Evolutionary conservation across 768 basidiomycete species (phyloP).

Genomic region (Leccinum broughii): DNA sequence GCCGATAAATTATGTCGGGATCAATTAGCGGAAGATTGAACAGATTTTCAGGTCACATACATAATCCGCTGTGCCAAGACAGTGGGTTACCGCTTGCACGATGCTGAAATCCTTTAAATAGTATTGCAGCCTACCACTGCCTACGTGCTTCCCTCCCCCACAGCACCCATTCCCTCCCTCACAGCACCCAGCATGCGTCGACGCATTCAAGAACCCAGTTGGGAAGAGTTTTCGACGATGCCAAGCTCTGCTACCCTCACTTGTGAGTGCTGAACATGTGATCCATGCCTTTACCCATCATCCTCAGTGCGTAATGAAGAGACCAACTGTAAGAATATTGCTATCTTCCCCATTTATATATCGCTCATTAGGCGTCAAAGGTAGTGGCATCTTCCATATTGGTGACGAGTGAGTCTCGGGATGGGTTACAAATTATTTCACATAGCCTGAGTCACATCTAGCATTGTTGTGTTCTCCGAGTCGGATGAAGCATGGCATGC

Average conservation of each 20-base stretch:
- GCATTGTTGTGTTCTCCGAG: not conserved
- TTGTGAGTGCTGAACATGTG: not conserved
- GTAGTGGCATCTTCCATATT: not conserved
- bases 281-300: not conserved
- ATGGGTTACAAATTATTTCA: not conserved
- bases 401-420: not conserved
- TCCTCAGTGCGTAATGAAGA: not conserved
- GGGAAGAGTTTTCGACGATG: not conserved
- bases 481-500: not conserved
- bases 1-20: too few relatives aligned
- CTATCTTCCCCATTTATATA: not conserved
- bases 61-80: too few relatives aligned
- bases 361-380: not conserved
- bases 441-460: too few relatives aligned
- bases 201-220: not conserved
- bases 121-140: too few relatives aligned
- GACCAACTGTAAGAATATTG: not conserved
- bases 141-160: too few relatives aligned
- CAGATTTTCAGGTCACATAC: too few relatives aligned
- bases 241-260: not conserved
- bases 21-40: too few relatives aligned
- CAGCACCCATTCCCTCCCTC: too few relatives aligned
- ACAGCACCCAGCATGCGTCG: not conserved
- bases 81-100: too few relatives aligned
- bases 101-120: too few relatives aligned